A percentile compares a stretch with the other conserved stretches of the same genome.
These are phyloP conservation scores for Cercospora zeae-maydis DNA, from an alignment of 2,329 filamentous ascomycete genomes.

Conservation along the genomic window DNA sequence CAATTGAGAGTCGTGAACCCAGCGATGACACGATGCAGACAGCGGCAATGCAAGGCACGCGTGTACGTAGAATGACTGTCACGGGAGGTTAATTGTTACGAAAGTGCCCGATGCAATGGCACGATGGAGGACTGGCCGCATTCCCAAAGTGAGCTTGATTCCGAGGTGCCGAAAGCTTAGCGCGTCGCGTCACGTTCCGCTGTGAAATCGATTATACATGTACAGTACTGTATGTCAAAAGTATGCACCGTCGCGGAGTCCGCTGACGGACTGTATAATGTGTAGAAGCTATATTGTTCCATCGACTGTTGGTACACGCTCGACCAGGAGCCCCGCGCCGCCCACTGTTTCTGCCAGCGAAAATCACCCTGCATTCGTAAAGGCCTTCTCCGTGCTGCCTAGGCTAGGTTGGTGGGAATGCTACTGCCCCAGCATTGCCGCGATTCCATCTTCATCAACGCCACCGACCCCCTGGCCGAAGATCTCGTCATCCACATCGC, in stretches of 20 bases:
- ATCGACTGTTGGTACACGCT: slow-evolving; percentile 1
- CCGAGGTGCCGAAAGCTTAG: slow-evolving; percentile 5
- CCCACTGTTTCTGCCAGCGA: neutral
- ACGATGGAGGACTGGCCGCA: neutral
- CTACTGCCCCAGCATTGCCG: slow-evolving; percentile 31
- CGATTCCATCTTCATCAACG: slow-evolving; percentile 36
- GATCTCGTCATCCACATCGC: slow-evolving; percentile 33
- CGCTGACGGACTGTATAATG: neutral
- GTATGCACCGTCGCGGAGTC: neutral
- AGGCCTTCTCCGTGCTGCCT: neutral
- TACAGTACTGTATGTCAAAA: neutral
- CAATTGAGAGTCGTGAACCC: neutral
- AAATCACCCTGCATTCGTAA: neutral
- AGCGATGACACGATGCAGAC: neutral
- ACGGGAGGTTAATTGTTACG: neutral
- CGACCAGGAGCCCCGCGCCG: slow-evolving; percentile 1
- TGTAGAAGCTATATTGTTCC: neutral
- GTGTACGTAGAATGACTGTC: neutral
- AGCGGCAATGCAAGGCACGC: neutral
- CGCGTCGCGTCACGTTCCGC: neutral
- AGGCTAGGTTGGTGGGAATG: neutral
- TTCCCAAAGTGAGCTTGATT: neutral
- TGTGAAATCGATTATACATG: neutral
- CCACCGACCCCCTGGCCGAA: slow-evolving; percentile 30
- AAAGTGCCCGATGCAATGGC: neutral